Conservation (phyloP, 2,329 filamentous ascomycete species). For the Ascomycota sp. region DNA sequence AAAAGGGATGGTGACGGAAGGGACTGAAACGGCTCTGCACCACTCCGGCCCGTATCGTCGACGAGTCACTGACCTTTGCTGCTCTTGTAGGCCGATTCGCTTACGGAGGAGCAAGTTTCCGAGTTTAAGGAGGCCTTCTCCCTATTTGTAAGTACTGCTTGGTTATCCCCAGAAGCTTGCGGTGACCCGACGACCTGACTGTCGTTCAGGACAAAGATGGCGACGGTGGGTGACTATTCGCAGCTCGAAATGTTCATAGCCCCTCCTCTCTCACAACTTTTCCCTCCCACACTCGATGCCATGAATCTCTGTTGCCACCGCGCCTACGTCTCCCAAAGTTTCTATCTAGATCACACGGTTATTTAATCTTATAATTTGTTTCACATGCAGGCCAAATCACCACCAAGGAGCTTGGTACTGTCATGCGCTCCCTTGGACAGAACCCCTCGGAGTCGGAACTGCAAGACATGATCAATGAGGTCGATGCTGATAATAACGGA, state of each 20-base stretch:
- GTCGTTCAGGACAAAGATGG: slow-evolving; percentile 65
- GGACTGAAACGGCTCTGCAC: no score
- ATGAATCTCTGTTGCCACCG: background rate
- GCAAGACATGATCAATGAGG: slow-evolving; percentile 88
- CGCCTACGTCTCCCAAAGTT: background rate
- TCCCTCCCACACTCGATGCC: background rate
- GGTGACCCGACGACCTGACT: background rate
- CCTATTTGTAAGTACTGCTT: slow-evolving; percentile 61
- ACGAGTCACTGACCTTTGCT: slow-evolving; percentile 2
- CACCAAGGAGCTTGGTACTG: slow-evolving; percentile 72
- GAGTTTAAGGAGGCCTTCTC: slow-evolving; percentile 99
- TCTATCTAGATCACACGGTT: no score
- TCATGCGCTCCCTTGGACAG: slow-evolving; percentile 76
- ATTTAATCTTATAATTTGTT: no score
- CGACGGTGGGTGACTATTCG: slow-evolving; percentile 46
- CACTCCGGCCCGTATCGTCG: no score
- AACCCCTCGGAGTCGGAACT: slow-evolving; percentile 78
- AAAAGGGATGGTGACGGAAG: no score
- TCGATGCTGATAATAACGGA: slow-evolving; percentile 79
- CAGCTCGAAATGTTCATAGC: no score
- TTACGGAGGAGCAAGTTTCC: slow-evolving; percentile 98
- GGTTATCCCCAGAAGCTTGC: background rate
- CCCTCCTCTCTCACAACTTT: background rate
- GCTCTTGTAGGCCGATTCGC: slow-evolving; percentile 60
- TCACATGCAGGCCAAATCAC: slow-evolving; percentile 54